These are phyloP conservation scores for Talaromyces atroroseus DNA, from an alignment of 2,329 filamentous ascomycete genomes.

Conservation along the genomic window DNA sequence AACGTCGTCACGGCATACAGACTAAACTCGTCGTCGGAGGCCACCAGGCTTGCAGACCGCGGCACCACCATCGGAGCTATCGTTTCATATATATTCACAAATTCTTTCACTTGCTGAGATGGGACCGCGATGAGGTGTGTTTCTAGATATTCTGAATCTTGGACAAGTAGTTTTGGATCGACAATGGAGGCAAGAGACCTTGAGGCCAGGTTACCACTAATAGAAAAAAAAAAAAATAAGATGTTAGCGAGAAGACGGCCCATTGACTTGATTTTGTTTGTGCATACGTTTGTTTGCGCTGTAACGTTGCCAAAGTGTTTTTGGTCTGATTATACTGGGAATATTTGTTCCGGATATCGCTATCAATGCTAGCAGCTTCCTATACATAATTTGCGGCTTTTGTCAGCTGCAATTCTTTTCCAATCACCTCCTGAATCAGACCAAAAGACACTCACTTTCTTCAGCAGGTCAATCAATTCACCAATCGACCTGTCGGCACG, in stretches of 20 bases:
- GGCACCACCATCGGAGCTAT: conserved; percentile 88
- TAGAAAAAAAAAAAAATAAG: not conserved
- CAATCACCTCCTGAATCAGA: not conserved
- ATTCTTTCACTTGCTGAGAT: conserved; percentile 73
- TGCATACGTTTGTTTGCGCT: conserved; percentile 79
- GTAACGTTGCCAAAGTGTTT: conserved; percentile 71
- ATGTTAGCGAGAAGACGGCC: not conserved
- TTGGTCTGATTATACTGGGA: conserved; percentile 91
- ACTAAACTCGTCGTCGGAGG: conserved; percentile 82
- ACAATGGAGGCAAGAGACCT: conserved; percentile 90
- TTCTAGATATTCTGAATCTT: conserved; percentile 93
- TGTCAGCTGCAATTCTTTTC: not conserved
- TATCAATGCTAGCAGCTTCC: conserved; percentile 89
- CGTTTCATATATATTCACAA: conserved; percentile 82
- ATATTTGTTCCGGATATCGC: conserved; percentile 91
- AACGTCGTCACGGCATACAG: conserved; percentile 87
- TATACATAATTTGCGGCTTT: conserved; percentile 31
- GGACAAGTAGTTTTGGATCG: conserved; percentile 70
- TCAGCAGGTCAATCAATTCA: conserved; percentile 79
- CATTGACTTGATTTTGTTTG: not conserved
- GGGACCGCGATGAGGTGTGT: conserved; percentile 92
- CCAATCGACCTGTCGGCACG: conserved; percentile 83
- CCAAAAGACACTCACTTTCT: conserved; percentile 58
- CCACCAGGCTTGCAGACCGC: conserved; percentile 72
- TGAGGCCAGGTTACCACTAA: conserved; percentile 86